Base-by-base conservation (phyloP, 192 early-diverging fungal genomes). In the Backusella luteola region DNA sequence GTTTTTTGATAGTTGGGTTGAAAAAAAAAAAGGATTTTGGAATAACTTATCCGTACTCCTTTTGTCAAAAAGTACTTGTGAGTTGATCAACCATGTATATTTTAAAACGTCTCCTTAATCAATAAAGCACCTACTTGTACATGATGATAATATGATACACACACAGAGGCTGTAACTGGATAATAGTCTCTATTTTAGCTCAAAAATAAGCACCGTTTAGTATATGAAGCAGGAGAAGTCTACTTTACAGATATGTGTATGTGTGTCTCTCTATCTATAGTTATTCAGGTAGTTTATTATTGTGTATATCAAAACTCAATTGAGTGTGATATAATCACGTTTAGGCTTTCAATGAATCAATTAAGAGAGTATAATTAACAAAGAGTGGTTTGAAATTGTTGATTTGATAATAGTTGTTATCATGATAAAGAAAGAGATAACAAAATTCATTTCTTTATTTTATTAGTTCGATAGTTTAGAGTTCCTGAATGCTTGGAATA, bases 111-210 rank as follows among this genome's bases (percentile, higher is more conserved):
- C 56, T 29, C 56, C 26, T 29, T 63, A 63, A 63, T 63, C 21
- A 26, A 63, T 63, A 63, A 63, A 63, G 11, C 56, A 63, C 56
- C 56, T 63, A 63, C 56, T 63, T 63, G 26, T 63, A 63, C 56
- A 63, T 63, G 4, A 63, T 26, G 9, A 26, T 29, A 63, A 8
- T 56, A 56, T 21, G n/a, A 56, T 21, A 32, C 32, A 32, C 32
- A 32, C 11, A 39, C 38, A 39, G 0, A 39, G 38, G 9, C 11
- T 39, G 38, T 39, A 11, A 39, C 8, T 39, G 38, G 9, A 63
- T 63, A 63, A 56, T 9, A 56, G 21, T 26, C n/a, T 23, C 53
- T 23, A 63, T n/a, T 49, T 49, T 49, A 7, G 46, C 38, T 39
- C 3, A 39, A 39, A 39, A 39, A 39, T 32, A 39, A 39, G 8